Evolutionary conservation across 805 yeast genomes (phyloP).

Genomic region (Schwanniomyces vanrijiae): DNA sequence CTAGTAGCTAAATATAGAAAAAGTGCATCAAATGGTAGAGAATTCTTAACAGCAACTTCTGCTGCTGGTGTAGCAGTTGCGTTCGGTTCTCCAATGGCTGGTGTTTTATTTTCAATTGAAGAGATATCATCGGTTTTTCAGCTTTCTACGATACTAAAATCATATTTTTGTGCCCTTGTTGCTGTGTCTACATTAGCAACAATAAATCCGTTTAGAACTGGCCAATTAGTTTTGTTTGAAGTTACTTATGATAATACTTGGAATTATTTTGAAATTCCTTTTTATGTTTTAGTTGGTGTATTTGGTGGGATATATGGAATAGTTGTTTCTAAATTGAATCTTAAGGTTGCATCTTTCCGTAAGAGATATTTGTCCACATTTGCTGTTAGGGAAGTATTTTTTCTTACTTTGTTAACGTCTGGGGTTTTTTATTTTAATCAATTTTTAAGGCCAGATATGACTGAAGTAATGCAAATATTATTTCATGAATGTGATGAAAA

Average conservation of each 20-base stretch:
- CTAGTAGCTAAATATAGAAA: constrained; percentile 46
- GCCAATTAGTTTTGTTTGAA: constrained; percentile 89
- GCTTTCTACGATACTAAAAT: constrained; percentile 81
- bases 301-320: constrained; percentile 94
- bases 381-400: constrained; percentile 70
- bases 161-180: constrained; percentile 85
- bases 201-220: constrained; percentile 90
- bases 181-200: constrained; percentile 81
- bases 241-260: constrained; percentile 86
- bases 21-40: constrained; percentile 49
- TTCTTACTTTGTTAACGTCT: constrained; percentile 69
- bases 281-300: constrained; percentile 74
- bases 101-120: constrained; percentile 89
- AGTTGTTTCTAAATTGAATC: constrained; percentile 70
- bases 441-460: constrained; percentile 85
- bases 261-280: constrained; percentile 83
- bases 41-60: constrained; percentile 81
- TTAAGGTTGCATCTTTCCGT: constrained; percentile 73
- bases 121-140: constrained; percentile 79
- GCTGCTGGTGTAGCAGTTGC: constrained; percentile 99
- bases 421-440: constrained; percentile 79
- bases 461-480: constrained; percentile 87
- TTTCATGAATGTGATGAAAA: constrained; percentile 75
- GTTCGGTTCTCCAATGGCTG: constrained; percentile 95
- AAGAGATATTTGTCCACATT: constrained; percentile 59